A percentile compares a stretch with the other conserved stretches of the same genome.
phyloP scores from a whole-genome alignment of 768 basidiomycete genomes.

The Clitopilus passeckerianus region DNA sequence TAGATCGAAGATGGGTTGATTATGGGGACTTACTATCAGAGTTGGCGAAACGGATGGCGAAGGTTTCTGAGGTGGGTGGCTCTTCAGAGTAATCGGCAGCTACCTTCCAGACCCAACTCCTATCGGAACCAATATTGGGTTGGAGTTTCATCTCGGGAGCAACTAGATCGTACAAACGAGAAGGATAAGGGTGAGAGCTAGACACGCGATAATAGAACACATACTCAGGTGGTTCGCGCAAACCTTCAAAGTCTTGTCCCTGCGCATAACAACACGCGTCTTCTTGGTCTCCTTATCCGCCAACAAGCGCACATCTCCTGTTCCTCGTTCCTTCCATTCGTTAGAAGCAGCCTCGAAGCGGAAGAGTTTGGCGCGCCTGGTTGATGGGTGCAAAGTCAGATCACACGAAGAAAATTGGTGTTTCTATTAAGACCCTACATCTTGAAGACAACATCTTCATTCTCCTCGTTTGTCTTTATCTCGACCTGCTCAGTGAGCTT shows the following conservation, averaged over 20 bases:
- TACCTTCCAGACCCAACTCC: conserved; percentile 99
- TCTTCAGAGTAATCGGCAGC: conserved; percentile 91
- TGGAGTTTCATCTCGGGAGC: conserved; percentile 88
- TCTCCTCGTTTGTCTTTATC: conserved; percentile 92
- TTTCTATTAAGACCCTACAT: conserved; percentile 59
- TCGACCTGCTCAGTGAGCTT: conserved; percentile 95
- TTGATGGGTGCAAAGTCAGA: neutral
- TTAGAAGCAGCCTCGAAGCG: conserved; percentile 72
- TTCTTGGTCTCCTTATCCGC: conserved; percentile 87
- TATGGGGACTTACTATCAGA: conserved; percentile 69
- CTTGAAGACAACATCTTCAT: conserved; percentile 92
- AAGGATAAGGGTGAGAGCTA: neutral
- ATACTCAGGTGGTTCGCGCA: conserved; percentile 96
- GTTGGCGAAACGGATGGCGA: conserved; percentile 98
- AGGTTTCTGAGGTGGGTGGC: conserved; percentile 88
- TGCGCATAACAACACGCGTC: conserved; percentile 95
- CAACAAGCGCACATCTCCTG: conserved; percentile 91
- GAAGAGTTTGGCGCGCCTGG: conserved; percentile 97
- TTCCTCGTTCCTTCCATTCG: conserved; percentile 99
- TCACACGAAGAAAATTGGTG: conserved; percentile 23
- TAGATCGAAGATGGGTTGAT: neutral
- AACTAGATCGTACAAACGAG: conserved; percentile 43
- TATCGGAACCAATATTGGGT: conserved; percentile 97
- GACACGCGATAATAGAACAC: conserved; percentile 20
- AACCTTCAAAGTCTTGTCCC: conserved; percentile 99